Evolutionary conservation across 108 stramenopile genomes (phyloP), one percentile per base, ranked within the genome.

Genomic region (Asterionellopsis glacialis): DNA sequence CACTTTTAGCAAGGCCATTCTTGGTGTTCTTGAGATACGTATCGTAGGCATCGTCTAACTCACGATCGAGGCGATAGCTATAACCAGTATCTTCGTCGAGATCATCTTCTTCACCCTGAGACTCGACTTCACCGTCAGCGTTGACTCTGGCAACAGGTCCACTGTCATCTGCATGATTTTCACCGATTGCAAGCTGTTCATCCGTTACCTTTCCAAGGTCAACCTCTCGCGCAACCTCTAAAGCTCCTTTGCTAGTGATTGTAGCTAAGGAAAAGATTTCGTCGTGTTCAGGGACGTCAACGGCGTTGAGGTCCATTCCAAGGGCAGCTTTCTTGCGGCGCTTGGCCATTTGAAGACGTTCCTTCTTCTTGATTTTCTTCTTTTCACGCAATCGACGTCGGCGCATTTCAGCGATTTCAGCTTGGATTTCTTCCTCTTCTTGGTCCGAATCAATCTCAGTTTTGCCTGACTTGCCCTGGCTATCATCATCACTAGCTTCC

Each of bases 341-440:
- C 68, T 97, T 97, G 33, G 90, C 87, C 5, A 73, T 72, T 13
- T 75, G 51, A 57, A 90, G 87, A 3, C 92, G 81, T 55, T 95
- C 87, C 78, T 95, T 95, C 78, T 96, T 96, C 22, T 88, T 94
- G 41, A 71, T 58, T 40, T 90, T 81, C 57, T 97, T 98, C 40
- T 73, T 72, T 57, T 95, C 80, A 22, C 87, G 71, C 1, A 76
- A 61, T 56, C 86, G 85, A 21, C 81, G 80, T 61, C 73, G 64
- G 22, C 90, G 67, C 26, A 93, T 49, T 27, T 72, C 71, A 47
- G 69, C 64, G 39, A 91, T 84, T 64, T 96, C 96, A 28, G 74
- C 72, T 69, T 88, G 85, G 21, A 97, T 66, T 27, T 79, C 67
- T 40, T 79, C 77, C 19, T 96, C 95, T 60, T 98, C 93, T 21